These are phyloP conservation scores for Boletales sp. DNA, from an alignment of 768 basidiomycete genomes.

Conservation along the genomic window DNA sequence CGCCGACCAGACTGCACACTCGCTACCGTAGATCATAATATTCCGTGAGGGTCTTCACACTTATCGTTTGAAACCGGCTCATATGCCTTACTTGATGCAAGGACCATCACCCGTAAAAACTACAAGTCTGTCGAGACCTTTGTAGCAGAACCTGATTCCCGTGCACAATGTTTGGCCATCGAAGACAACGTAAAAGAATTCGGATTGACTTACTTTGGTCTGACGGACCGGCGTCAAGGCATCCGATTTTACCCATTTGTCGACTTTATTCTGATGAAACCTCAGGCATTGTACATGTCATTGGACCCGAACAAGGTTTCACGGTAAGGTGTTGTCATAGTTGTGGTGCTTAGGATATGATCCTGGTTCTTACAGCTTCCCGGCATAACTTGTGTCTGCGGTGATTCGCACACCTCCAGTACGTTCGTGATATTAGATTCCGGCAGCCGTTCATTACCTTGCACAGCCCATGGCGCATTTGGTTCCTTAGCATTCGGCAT, in stretches of 20 bases:
- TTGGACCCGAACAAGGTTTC: slow-evolving; percentile 93
- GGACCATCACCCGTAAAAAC: slow-evolving; percentile 70
- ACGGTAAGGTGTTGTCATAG: slow-evolving; percentile 47
- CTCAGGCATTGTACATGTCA: slow-evolving; percentile 80
- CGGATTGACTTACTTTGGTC: slow-evolving; percentile 87
- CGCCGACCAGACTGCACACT: slow-evolving; percentile 86
- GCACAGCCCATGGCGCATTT: slow-evolving; percentile 82
- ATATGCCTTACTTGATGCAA: slow-evolving; percentile 23
- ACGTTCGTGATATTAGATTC: slow-evolving; percentile 25
- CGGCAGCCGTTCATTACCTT: slow-evolving; percentile 1
- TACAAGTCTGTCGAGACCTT: slow-evolving; percentile 70
- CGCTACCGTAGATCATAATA: slow-evolving; percentile 85
- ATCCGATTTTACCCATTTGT: slow-evolving; percentile 6
- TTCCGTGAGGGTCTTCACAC: slow-evolving; percentile 55
- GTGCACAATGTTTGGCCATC: slow-evolving; percentile 77
- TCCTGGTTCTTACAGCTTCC: slow-evolving; percentile 46
- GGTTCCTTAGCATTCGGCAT: slow-evolving; percentile 92
- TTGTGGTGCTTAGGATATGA: not conserved
- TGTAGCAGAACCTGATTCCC: slow-evolving; percentile 80
- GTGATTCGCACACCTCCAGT: slow-evolving; percentile 94
- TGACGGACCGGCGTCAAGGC: slow-evolving; percentile 89
- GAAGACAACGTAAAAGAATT: slow-evolving; percentile 92
- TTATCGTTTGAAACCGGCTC: not conserved
- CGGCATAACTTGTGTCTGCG: slow-evolving; percentile 82
- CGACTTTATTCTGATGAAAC: slow-evolving; percentile 14